Evolutionary conservation across 805 yeast species (phyloP).

Genomic region (Candida jianshihensis): DNA sequence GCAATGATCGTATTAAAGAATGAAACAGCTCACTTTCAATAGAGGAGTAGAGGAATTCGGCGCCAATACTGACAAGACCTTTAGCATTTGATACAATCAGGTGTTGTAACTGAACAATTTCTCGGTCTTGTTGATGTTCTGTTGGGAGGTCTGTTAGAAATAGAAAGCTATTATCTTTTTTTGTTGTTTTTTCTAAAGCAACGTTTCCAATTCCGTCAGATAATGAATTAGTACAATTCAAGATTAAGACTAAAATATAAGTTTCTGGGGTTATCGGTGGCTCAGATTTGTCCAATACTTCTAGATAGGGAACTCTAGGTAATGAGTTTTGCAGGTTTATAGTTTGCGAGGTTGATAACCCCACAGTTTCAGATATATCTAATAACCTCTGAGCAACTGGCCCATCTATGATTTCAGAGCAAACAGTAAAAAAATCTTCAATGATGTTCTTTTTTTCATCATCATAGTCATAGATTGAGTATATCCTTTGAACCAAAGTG

Average conservation of each 20-base stretch:
- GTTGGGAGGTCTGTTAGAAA: conserved; percentile 9
- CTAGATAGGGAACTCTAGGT: conserved; percentile 53
- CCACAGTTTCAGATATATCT: conserved; percentile 26
- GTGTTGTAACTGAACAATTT: conserved; percentile 11
- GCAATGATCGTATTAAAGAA: conserved; percentile 61
- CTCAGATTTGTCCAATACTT: conserved; percentile 72
- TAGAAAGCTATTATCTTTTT: conserved; percentile 8
- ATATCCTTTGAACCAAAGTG: conserved; percentile 43
- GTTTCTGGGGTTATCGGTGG: conserved; percentile 64
- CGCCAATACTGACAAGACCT: conserved; percentile 36
- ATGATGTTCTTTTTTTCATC: conserved; percentile 55
- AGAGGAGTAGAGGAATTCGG: conserved; percentile 53
- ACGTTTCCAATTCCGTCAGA: conserved; percentile 64
- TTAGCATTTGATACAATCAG: conserved; percentile 31
- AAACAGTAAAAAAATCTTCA: conserved; percentile 42
- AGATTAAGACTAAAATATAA: conserved; percentile 53
- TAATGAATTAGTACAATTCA: conserved; percentile 43
- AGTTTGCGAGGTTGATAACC: conserved; percentile 17
- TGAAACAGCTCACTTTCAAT: conserved; percentile 70
- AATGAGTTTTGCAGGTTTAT: conserved; percentile 39
- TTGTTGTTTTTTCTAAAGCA: conserved; percentile 35
- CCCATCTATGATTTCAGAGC: conserved; percentile 29
- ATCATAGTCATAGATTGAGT: conserved; percentile 51
- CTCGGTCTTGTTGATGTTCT: conserved; percentile 8
- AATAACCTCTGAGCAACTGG: conserved; percentile 25